Conservation (phyloP, 2,329 filamentous ascomycete species). For the Nemania serpens region DNA sequence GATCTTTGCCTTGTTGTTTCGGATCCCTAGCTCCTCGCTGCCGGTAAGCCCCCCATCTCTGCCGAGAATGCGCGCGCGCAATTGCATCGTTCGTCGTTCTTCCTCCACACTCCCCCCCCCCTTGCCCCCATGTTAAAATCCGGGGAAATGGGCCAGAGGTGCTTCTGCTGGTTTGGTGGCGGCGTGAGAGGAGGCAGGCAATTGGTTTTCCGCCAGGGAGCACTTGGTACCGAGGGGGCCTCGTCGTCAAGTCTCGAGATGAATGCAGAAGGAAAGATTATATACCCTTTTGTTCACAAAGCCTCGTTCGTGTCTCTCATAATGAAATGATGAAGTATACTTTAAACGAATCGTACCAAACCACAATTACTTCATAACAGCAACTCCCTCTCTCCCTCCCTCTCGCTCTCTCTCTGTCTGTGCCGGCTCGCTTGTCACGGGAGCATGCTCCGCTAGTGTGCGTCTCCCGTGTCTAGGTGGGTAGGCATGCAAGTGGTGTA, state of each 20-base stretch:
- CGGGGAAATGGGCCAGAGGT: constrained; percentile 24
- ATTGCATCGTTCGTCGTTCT: not conserved
- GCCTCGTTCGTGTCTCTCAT: not conserved
- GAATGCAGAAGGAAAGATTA: not conserved
- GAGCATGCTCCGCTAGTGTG: constrained; percentile 29
- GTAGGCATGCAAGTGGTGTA: not conserved
- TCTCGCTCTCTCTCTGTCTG: too few species aligned
- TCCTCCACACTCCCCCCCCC: not conserved
- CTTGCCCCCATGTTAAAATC: constrained; percentile 21
- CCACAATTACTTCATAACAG: constrained; percentile 3
- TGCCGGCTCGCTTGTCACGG: constrained; percentile 25
- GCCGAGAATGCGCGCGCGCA: constrained; percentile 6
- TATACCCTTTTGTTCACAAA: not conserved
- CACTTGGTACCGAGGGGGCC: not conserved
- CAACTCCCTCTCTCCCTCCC: not conserved
- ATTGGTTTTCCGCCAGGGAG: not conserved
- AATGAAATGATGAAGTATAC: not conserved
- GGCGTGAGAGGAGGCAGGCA: too few species aligned
- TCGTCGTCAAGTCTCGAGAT: not conserved
- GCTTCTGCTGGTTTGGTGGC: not conserved
- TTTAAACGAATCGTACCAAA: not conserved
- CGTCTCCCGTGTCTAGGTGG: constrained; percentile 19
- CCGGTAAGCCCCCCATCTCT: constrained; percentile 4
- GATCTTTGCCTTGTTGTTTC: constrained; percentile 13
- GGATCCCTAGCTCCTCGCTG: constrained; percentile 20